Evolutionary conservation across 2,329 filamentous ascomycete species (phyloP), one percentile per base, ranked within the genome.

Genomic region (Cryphonectria nitschkei): DNA sequence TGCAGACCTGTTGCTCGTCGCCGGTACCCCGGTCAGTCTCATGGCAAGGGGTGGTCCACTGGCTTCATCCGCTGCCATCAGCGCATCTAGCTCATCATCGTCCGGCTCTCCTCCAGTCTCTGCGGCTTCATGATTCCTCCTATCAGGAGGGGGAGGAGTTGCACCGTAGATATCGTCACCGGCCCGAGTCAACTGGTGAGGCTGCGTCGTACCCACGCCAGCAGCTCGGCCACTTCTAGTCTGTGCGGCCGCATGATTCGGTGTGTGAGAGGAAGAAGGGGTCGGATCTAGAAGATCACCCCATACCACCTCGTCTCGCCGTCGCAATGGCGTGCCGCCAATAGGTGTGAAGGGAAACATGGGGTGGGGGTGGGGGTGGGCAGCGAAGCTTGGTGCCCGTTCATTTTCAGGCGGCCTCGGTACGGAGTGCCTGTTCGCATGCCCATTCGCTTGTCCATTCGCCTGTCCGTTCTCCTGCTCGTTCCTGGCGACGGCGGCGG

Each of bases 111-210:
- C 77, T 50, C 69, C 74, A 43, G 56, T 65, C 73, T 74, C 39
- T 70, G 71, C 16, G 72, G 65, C 66, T 68, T 58, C 6, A 1
- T 8, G 34, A 3, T 26, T 62, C 69, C 37, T 75, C 32, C 68
- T 70, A 60, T 67, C 50, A 73, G 63, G 16, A 6, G 64, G 3
- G 0, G 87, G 87, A 2, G 87, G 87, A 1, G 87, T 89, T 3
- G 85, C 86, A 69, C 81, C 82, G 77, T 90, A 90, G 7, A 90
- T 78, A 69, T 89, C 86, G 2, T 85, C 84, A 0, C 83, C 82
- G n/a, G 84, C 60, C 2, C 6, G 22, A 7, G 1, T 9, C 7
- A 7, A n/a, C 79, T 79, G 66, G 75, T 79, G 19, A 78, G 77
- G 37, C 76, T 76, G 19, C 72, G 54, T 32, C 32, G 54, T 77